Base-by-base conservation (phyloP, 495 filamentous ascomycete genomes). In the Podospora sp. region DNA sequence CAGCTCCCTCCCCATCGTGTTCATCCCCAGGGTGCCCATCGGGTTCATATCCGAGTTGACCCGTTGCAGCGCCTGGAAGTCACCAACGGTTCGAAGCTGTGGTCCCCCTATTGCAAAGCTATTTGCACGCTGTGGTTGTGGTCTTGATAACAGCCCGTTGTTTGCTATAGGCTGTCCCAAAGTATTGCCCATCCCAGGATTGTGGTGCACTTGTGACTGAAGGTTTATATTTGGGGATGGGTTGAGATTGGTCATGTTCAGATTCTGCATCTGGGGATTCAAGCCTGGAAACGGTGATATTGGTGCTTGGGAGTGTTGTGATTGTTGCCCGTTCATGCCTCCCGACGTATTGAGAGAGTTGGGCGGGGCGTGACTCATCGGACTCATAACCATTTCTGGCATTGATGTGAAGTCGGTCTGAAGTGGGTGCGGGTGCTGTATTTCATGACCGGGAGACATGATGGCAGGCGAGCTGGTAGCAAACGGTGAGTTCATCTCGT, bases 301-400 rank as follows among this genome's bases (percentile, higher is more conserved):
- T 29, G 73, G 71, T 7, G 70, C 22, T 26, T 71, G 69, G 18
- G 70, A 68, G 60, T 78, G 66, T 22, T 63, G 78, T 4, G 75
- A 55, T 56, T 80, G 77, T 27, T 77, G 80, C n/a, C 67, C 65
- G 49, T 71, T 76, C 64, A 82, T 68, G 16, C 73, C 65, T 6
- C 72, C 74, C 21, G 75, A 65, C 22, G 75, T 73, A 20, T 72
- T 57, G 9, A 81, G 60, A 0, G 76, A 55, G 5, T 77, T 60
- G 21, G 71, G 73, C 1, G 79, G 71, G 18, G 72, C 66, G 59
- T 78, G 79, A 35, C 78, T 77, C 51, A 83, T 78, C 1, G 82
- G 81, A 56, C 77, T 83, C 74, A 83, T 78, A 26, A 78, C 77
- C 71, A 84, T 82, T 0, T 83, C 82, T 4, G 79, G 75, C 66